A percentile compares a stretch with the other conserved stretches of the same genome.
Conservation (phyloP, 257 asterid genomes). For the Ilex asprella region DNA sequence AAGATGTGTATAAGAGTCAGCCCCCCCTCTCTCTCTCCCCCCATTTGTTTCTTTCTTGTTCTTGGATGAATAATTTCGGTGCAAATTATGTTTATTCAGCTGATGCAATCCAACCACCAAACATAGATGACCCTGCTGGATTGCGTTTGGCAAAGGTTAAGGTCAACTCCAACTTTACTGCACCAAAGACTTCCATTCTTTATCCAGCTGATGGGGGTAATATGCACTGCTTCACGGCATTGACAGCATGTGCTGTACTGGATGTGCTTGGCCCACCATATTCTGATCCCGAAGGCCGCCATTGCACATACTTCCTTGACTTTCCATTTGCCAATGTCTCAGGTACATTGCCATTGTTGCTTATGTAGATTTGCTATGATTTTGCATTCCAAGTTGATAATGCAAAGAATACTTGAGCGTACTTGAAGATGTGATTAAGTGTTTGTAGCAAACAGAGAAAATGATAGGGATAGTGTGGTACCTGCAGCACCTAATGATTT, state of each 20-base stretch:
- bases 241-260: constrained; percentile 73
- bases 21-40: no score
- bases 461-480: no score
- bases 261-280: constrained; percentile 97
- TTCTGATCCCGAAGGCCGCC: constrained; percentile 79
- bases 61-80: no score
- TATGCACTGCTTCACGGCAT: constrained; percentile 80
- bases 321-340: constrained; percentile 35
- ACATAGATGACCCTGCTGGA: constrained; percentile 23
- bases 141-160: constrained; percentile 54
- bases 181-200: constrained; percentile 57
- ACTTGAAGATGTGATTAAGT: no score
- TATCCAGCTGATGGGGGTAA: constrained; percentile 83
- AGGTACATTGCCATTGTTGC: constrained; percentile 15
- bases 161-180: constrained; percentile 53
- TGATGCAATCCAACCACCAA: neutral
- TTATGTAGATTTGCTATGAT: no score
- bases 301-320: constrained; percentile 67
- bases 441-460: no score
- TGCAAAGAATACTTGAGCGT: no score
- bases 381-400: no score
- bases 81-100: neutral
- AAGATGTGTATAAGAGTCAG: no score
- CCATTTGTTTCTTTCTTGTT: no score
- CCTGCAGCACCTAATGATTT: no score